Conservation (phyloP, 2,329 filamentous ascomycete species). For the Aspergillus brasiliensis region DNA sequence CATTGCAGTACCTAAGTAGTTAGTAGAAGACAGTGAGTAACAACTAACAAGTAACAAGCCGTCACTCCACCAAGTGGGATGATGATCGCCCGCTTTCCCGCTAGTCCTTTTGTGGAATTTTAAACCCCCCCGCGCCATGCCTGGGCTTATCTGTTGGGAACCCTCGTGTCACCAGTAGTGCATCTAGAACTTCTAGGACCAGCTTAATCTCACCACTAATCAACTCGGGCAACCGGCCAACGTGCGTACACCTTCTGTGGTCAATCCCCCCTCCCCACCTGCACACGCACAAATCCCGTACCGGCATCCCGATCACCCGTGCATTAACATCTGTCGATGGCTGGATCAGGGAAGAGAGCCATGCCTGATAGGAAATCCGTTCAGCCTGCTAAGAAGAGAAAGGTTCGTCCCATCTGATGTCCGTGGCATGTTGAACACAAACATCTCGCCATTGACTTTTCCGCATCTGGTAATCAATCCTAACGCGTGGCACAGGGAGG, state of each 20-base stretch:
- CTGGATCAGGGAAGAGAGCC: constrained; percentile 32
- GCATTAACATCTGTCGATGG: constrained; percentile 22
- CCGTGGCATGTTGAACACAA: neutral
- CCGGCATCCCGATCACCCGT: neutral
- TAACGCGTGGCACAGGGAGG: constrained; percentile 27
- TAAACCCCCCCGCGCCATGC: neutral
- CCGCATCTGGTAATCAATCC: neutral
- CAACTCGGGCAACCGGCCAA: neutral
- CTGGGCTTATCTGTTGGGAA: neutral
- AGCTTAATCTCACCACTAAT: neutral
- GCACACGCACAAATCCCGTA: neutral
- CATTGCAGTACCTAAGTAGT: too few relatives aligned
- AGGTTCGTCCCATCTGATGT: constrained; percentile 26
- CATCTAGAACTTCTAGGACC: constrained; percentile 3
- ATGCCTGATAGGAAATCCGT: constrained; percentile 30
- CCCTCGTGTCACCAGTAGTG: neutral
- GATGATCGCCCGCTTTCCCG: neutral
- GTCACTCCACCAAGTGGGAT: constrained; percentile 1
- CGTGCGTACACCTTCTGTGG: neutral
- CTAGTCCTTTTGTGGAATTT: constrained; percentile 7
- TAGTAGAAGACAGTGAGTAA: too few relatives aligned
- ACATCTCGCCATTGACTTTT: neutral
- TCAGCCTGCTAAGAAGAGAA: constrained; percentile 35
- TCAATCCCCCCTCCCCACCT: neutral
- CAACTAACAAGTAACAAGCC: neutral